Percentiles rank a stretch among this genome's conserved stretches.
Conservation (phyloP, 1,139 yeast genomes). For the Geotrichum cucujoidarum region DNA sequence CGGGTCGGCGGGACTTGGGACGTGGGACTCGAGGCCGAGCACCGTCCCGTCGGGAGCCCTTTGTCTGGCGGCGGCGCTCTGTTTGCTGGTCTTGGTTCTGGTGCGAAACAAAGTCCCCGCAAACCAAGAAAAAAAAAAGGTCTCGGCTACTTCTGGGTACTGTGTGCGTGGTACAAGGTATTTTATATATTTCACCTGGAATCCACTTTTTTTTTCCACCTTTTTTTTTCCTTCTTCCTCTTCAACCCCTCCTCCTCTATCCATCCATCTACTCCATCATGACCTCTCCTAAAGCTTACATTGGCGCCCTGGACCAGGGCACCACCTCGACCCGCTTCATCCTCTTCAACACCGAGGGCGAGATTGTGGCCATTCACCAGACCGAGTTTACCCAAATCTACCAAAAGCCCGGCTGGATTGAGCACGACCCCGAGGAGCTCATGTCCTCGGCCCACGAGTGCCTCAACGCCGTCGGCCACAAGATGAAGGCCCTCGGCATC, state of each 20-base stretch:
- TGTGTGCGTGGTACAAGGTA: no score
- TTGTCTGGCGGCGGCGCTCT: no score
- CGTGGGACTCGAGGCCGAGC: no score
- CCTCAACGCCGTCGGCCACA: conserved; percentile 35
- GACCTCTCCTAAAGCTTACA: conserved; percentile 24
- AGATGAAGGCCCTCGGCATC: conserved; percentile 33
- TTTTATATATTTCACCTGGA: no score
- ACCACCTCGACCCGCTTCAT: conserved; percentile 94
- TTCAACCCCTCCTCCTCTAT: not conserved
- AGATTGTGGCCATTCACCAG: conserved; percentile 81
- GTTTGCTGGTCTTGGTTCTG: no score
- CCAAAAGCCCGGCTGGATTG: conserved; percentile 66
- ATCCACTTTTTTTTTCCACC: not conserved
- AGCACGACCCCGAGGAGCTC: conserved; percentile 84
- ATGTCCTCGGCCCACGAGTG: conserved; percentile 60
- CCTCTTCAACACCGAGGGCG: conserved; percentile 65
- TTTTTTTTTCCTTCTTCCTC: conserved; percentile 1
- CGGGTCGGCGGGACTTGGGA: no score
- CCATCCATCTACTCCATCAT: not conserved
- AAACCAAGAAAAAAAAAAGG: no score
- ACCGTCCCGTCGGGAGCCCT: no score
- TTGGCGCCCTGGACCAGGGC: conserved; percentile 74
- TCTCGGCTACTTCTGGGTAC: no score
- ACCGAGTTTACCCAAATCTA: conserved; percentile 54
- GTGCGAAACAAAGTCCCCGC: no score